Evolutionary conservation across 495 filamentous ascomycete species (phyloP).

Genomic region (Durotheca rogersii): DNA sequence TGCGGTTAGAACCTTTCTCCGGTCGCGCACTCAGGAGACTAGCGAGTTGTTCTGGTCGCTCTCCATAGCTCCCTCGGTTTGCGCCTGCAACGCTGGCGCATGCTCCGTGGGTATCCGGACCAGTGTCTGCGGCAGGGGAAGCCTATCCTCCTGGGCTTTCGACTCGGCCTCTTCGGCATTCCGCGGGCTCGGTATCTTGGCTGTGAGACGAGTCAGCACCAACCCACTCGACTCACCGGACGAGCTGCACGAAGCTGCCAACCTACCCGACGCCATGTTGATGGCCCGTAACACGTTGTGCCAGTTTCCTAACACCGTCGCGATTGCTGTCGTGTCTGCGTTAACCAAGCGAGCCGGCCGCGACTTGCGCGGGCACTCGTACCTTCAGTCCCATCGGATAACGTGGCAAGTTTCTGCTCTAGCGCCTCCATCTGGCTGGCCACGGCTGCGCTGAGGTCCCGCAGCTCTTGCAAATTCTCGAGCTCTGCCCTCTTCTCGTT

Average conservation of each 20-base stretch:
- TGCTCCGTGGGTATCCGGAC: slow-evolving; percentile 77
- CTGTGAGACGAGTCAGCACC: slow-evolving; percentile 34
- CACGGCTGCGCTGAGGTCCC: slow-evolving; percentile 82
- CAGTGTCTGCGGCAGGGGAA: slow-evolving; percentile 71
- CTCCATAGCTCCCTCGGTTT: slow-evolving; percentile 46
- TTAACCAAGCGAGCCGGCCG: slow-evolving; percentile 1
- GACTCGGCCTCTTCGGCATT: slow-evolving; percentile 41
- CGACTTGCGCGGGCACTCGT: slow-evolving; percentile 3
- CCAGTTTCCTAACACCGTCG: slow-evolving; percentile 91
- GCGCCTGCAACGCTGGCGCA: slow-evolving; percentile 56
- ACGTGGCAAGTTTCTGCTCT: slow-evolving; percentile 80
- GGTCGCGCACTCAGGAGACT: slow-evolving; percentile 11
- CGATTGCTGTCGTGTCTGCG: slow-evolving; percentile 64
- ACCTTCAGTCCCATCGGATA: slow-evolving; percentile 95
- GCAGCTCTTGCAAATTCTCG: slow-evolving; percentile 81
- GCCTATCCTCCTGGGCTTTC: slow-evolving; percentile 41
- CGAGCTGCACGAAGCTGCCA: slow-evolving; percentile 6
- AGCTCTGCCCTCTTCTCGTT: slow-evolving; percentile 92
- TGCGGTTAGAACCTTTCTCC: neutral
- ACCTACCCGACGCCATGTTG: slow-evolving; percentile 90
- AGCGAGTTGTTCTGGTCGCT: slow-evolving; percentile 32
- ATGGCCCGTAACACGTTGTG: slow-evolving; percentile 92
- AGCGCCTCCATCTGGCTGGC: slow-evolving; percentile 89
- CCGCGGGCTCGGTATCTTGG: slow-evolving; percentile 57
- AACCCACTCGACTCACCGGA: neutral